phyloP scores from a whole-genome alignment of 306 rosid species.

The Benincasa hispida region DNA sequence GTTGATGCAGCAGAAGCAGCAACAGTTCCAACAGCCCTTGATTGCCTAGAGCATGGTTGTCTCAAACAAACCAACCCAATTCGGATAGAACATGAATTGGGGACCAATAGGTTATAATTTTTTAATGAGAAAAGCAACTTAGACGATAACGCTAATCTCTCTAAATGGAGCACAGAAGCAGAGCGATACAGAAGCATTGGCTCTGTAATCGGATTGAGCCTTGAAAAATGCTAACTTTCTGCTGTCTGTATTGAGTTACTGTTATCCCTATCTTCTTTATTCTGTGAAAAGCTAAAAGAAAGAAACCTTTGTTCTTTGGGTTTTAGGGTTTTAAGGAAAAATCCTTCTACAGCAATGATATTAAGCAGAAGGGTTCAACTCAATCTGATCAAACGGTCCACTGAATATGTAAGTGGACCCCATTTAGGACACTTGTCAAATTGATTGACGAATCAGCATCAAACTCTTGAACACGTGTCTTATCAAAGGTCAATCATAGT shows the following conservation, averaged over 20 bases:
- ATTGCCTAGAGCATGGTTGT: slow-evolving; percentile 17
- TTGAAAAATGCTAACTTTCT: neutral
- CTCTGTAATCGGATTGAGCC: neutral
- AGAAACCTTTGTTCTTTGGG: neutral
- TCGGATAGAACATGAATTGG: slow-evolving; percentile 12
- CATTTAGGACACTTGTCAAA: neutral
- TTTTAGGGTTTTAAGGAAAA: neutral
- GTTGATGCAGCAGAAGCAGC: slow-evolving; percentile 15
- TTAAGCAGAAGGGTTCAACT: neutral
- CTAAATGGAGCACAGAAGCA: slow-evolving; percentile 31
- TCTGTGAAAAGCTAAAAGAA: neutral
- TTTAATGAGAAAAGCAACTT: slow-evolving; percentile 35
- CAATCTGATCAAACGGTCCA: neutral
- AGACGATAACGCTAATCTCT: slow-evolving; percentile 32
- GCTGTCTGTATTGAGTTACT: neutral
- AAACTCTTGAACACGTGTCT: slow-evolving; percentile 1
- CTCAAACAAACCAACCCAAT: slow-evolving; percentile 22
- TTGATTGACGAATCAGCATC: neutral
- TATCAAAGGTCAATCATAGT: neutral
- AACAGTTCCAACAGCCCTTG: slow-evolving; percentile 22
- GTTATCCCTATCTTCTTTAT: neutral
- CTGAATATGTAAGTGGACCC: neutral
- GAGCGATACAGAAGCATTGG: slow-evolving; percentile 47
- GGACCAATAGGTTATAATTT: slow-evolving; percentile 17
- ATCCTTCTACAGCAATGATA: neutral